Evolutionary conservation across 2,329 filamentous ascomycete genomes (phyloP), one percentile per base, ranked within the genome.

Genomic region (Exophiala spinifera): DNA sequence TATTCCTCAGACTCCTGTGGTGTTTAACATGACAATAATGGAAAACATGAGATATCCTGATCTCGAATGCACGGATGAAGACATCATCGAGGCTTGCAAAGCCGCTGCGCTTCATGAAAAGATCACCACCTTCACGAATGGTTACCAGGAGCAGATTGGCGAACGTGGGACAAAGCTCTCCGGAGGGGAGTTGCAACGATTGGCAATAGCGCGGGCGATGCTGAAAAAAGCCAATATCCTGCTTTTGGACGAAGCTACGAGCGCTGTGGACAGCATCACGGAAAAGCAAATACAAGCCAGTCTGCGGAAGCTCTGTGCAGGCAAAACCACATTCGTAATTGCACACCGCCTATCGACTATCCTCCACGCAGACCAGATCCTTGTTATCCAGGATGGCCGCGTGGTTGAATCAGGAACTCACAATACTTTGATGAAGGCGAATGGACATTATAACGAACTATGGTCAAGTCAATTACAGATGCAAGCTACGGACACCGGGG

Each of bases 401-500:
- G 77, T 88, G 46, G 74, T 81, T n/a, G 84, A 88, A 65, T 75
- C 82, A 61, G 85, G 85, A 7, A 78, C 69, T 36, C 85, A 88
- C 55, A 74, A 80, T 4, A 76, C 81, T 19, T 70, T 88, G 17
- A 74, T 88, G 46, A 69, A 73, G 10, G 70, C 75, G n/a, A 46
- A 51, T 2, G 84, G 85, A 2, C 79, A 81, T 70, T 88, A 87
- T 61, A 77, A 79, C 20, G 79, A 81, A 49, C 70, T 88, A 28
- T 88, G 85, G 85, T 80, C 79, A 3, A 84, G 83, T 63, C 83
- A 86, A 44, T 31, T 61, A 14, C 55, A 60, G 21, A 42, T 61
- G 4, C 48, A 55, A 23, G 44, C 40, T 37, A 36, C 46, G 8
- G 53, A 46, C 11, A n/a, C 31, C n/a, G 15, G 33, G 15, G 39